These are phyloP conservation scores for Raddia distichophylla DNA, from an alignment of 176 grass and related monocot genomes.

Conservation along the genomic window DNA sequence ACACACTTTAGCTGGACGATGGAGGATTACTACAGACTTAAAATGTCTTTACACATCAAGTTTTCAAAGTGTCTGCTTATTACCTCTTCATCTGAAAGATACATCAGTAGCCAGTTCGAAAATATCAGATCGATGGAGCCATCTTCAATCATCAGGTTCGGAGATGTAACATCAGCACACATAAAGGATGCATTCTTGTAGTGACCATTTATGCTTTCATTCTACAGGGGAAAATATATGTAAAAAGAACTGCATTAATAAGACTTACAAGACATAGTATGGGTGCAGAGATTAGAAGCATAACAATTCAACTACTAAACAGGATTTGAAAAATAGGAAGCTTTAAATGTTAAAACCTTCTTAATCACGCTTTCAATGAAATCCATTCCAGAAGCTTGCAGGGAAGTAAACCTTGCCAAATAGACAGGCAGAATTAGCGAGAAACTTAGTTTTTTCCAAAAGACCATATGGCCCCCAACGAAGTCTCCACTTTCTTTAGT, in stretches of 20 bases:
- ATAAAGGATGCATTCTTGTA: conserved; percentile 78
- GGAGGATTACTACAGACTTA: background rate
- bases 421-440: no score
- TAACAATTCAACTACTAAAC: conserved; percentile 8
- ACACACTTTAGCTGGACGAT: background rate
- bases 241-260: background rate
- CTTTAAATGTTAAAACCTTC: conserved; percentile 53
- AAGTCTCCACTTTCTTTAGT: no score
- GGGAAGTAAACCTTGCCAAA: no score
- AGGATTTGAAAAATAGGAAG: conserved; percentile 2
- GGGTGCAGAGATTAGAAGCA: background rate
- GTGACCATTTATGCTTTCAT: conserved; percentile 90
- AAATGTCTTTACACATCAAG: conserved; percentile 7
- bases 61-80: conserved; percentile 2
- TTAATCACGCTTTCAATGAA: conserved; percentile 95
- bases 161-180: conserved; percentile 95
- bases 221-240: conserved; percentile 47
- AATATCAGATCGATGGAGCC: conserved; percentile 92
- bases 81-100: conserved; percentile 98
- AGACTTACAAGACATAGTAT: background rate
- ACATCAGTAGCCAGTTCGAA: conserved; percentile 98
- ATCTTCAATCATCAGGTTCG: conserved; percentile 61
- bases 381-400: no score
- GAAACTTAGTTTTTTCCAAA: no score
- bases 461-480: no score